Evolutionary conservation across 2,329 filamentous ascomycete genomes (phyloP), one percentile per base, ranked within the genome.

Genomic region (Arthrobotrys megalospora): DNA sequence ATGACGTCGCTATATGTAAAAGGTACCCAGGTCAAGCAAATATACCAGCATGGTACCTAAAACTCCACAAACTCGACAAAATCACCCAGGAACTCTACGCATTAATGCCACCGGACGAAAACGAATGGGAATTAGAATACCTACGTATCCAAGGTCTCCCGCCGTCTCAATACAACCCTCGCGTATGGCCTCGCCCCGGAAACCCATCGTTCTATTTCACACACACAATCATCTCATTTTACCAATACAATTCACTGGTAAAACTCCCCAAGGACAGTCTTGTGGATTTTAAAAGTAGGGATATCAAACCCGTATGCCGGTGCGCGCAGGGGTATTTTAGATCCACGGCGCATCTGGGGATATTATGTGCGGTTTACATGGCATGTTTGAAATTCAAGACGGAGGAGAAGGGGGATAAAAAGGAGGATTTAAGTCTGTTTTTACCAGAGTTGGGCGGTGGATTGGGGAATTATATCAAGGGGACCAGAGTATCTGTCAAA

Each of bases 321-420:
- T 77, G 73, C 43, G 66, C 73, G 14, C 73, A 77, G 43, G 73
- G 73, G 43, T 77, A 77, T 70, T 77, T 77, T 16, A 60, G 73
- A 52, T 66, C 58, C 4, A 77, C 73, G 38, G 73, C 73, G 43
- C 73, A 77, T 53, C 16, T 77, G 73, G 73, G 73, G n/a, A 77
- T 77, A 10, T 55, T 77, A 1, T 77, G 73, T 55, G 73, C 67
- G 34, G 66, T 77, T 12, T 71, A 77, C 38, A 71, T 71, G 66
- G 73, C 73, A 1, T 77, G 73, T 43, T 62, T 77, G 60, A 63
- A 63, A 19, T 77, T 32, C n/a, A 71, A 62, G 2, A 63, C 19
- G 16, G 12, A 2, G 11, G 38, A 63, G 32, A 28, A 2, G 41
- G 10, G 14, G 32, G 34, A 8, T 41, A 21, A 10, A 24, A 10